Evolutionary conservation across 1,139 yeast genomes (phyloP), one percentile per base, ranked within the genome.

Genomic region (Lipomyces yarrowii): DNA sequence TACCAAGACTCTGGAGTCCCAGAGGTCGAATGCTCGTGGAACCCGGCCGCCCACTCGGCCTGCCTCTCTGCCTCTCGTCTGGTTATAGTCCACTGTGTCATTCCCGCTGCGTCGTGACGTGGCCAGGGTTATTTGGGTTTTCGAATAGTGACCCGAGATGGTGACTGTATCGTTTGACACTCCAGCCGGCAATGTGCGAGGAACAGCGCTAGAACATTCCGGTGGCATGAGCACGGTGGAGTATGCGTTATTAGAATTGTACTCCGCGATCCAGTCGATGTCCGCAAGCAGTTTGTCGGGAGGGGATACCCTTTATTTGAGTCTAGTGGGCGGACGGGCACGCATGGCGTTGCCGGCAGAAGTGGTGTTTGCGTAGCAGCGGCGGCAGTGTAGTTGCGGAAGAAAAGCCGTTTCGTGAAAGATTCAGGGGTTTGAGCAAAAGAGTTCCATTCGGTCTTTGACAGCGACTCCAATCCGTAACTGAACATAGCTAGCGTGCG

Each of bases 401-500:
- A 15, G 37, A 30, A 39, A 26, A 62, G 7, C 6, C 62, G 64
- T 57, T 62, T 64, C 6, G 68, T 65, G 60, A 55, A 18, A 3
- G 68, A 52, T 35, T 65, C 68, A 39, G 68, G 68, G 13, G 68
- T n/a, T n/a, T n/a, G n/a, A n/a, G n/a, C n/a, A n/a, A n/a, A n/a
- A n/a, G n/a, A n/a, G n/a, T 33, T 33, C 37, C 10, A 8, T 33
- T 33, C 37, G 37, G 37, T 33, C 37, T 33, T 33, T 33, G 37
- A 33, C 37, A 1, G 37, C 37, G 37, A 33, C 37, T 11, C 37
- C 37, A 33, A 8, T 11, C n/a, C n/a, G n/a, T n/a, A n/a, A n/a
- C n/a, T n/a, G n/a, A n/a, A n/a, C 37, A 33, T 33, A 11, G 37
- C 37, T 33, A 33, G 37, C 37, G 37, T 33, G 37, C 37, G 10